Evolutionary conservation across 805 yeast genomes (phyloP), one percentile per base, ranked within the genome.

Genomic region (Wickerhamomyces queroliae): DNA sequence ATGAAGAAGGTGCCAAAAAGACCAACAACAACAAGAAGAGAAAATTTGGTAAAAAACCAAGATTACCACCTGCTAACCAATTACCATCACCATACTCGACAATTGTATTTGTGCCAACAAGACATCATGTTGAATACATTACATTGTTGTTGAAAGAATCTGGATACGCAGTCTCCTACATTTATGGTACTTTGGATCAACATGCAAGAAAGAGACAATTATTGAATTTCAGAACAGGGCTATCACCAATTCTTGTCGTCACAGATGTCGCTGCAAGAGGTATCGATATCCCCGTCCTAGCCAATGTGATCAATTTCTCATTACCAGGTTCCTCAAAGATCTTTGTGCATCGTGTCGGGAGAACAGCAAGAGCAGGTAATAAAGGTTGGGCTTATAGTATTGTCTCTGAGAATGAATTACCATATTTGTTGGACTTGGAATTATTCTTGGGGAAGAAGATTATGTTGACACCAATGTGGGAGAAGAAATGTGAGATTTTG

Each of bases 241-340:
- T 84, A 34, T 79, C 96, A 5, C 78, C 85, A 23, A 60, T 93
- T n/a, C 63, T 93, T 59, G 97, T 93, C 9, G 99, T 93, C 40
- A 93, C 99, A 1, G 99, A 93, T 69, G 98, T 87, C 47, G 96
- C 96, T 20, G 99, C 99, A 2, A 82, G 99, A 70, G 99, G 99
- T 80, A 89, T 93, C 45, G 99, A 95, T 77, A 87, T 93, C 48
- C 99, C 99, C 0, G 80, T 93, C 41, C 74, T 93, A 56, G 96
- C 98, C 7, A 90, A 95, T 56, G 99, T 93, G 38, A 74, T 93
- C 50, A 93, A 93, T 61, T 93, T 76, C 62, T 79, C 96, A 1
- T 70, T 93, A 44, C 98, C 98, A 10, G 83, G 88, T 1, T 82
- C 95, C 2, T 88, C 97, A 4, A 93, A 95, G 62, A 84, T 91